Conservation (phyloP, 2,329 filamentous ascomycete genomes). For the Fusarium udum region DNA sequence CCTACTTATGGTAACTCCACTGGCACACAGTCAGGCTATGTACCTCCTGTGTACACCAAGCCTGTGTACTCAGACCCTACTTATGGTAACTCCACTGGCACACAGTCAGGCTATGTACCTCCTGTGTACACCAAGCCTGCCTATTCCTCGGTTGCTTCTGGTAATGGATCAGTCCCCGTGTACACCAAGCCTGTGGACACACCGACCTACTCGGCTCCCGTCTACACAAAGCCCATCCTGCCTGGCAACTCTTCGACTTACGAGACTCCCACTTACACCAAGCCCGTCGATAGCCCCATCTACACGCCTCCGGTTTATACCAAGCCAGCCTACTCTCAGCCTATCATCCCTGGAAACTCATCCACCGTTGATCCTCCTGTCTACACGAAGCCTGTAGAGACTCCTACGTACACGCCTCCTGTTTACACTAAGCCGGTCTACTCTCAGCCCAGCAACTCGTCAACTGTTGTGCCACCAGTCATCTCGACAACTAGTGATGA, state of each 20-base stretch:
- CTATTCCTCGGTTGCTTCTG: conserved; percentile 6
- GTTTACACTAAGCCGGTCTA: conserved; percentile 16
- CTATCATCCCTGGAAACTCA: conserved; percentile 15
- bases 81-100: conserved; percentile 21
- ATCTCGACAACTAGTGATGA: neutral
- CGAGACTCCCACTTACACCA: conserved; percentile 12
- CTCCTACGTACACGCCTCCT: conserved; percentile 21
- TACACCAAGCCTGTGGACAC: conserved; percentile 20
- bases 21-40: conserved; percentile 13
- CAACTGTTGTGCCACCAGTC: neutral
- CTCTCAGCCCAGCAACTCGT: neutral
- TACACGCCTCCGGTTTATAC: conserved; percentile 25
- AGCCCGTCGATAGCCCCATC: conserved; percentile 2
- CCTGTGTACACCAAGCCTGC: conserved; percentile 20
- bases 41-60: conserved; percentile 16
- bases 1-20: conserved; percentile 24
- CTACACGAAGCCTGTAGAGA: conserved; percentile 20
- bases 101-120: conserved; percentile 13
- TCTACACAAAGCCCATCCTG: conserved; percentile 14
- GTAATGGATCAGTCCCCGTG: conserved; percentile 7
- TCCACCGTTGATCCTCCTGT: neutral
- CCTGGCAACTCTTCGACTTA: conserved; percentile 8
- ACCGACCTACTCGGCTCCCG: conserved; percentile 15
- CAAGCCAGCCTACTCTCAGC: neutral
- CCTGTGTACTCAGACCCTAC: conserved; percentile 19